Conservation (phyloP, 495 filamentous ascomycete species). For the Trichoderma reesei region DNA sequence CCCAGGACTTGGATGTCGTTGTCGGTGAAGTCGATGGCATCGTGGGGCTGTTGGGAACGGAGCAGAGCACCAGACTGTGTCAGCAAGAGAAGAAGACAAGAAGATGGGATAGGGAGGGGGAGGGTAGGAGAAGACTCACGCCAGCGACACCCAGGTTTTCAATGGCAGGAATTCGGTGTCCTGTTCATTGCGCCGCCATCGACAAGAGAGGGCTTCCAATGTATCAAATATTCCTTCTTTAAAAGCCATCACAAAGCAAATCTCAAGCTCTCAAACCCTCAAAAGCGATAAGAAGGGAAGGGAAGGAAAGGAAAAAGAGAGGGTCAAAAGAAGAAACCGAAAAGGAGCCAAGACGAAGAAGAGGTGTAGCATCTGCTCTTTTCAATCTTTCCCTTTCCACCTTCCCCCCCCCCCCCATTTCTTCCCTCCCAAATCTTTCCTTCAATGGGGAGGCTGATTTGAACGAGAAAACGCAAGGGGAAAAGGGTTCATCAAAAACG, state of each 20-base stretch:
- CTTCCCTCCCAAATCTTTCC: no score
- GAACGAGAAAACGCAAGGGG: no score
- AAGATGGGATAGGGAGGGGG: slow-evolving; percentile 11
- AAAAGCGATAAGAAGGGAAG: no score
- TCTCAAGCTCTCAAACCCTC: no score
- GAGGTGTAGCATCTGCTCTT: slow-evolving; percentile 97
- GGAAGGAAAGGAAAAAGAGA: no score
- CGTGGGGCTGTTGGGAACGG: slow-evolving; percentile 49
- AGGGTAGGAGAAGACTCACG: slow-evolving; percentile 40
- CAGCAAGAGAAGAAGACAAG: no score
- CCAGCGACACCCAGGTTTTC: slow-evolving; percentile 96
- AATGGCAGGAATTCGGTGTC: slow-evolving; percentile 94
- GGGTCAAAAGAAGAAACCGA: slow-evolving; percentile 22
- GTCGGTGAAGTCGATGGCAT: slow-evolving; percentile 95
- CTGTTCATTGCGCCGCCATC: slow-evolving; percentile 48
- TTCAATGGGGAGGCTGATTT: no score
- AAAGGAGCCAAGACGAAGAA: slow-evolving; percentile 17
- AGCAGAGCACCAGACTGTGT: no score
- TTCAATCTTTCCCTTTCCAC: slow-evolving; percentile 39
- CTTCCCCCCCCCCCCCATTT: background rate
- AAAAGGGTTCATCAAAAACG: slow-evolving; percentile 35
- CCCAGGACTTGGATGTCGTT: slow-evolving; percentile 84
- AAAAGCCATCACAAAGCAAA: background rate
- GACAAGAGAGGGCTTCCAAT: slow-evolving; percentile 67
- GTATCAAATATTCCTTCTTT: slow-evolving; percentile 14